Percentiles rank a stretch among this genome's conserved stretches.
Evolutionary conservation across 441 rosid genomes (phyloP).

Genomic region (Erodium trifolium): DNA sequence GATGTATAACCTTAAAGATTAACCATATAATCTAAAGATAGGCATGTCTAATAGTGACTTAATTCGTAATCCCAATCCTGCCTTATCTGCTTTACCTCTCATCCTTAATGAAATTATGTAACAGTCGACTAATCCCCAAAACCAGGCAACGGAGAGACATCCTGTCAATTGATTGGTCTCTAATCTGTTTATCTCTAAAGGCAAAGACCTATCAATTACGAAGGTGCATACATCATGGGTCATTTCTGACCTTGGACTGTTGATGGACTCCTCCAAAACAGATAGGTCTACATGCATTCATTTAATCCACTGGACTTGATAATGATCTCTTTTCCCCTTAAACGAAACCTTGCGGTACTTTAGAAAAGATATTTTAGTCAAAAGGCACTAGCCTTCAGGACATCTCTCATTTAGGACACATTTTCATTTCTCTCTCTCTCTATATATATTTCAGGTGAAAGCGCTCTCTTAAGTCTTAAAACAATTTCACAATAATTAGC

Average conservation of each 20-base stretch:
- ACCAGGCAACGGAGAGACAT: neutral
- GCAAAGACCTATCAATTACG: neutral
- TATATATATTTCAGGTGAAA: slow-evolving; percentile 5
- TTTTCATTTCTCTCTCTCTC: neutral
- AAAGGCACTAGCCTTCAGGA: neutral
- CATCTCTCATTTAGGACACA: neutral
- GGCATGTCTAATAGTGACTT: neutral
- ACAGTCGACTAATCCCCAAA: neutral
- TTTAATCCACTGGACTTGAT: neutral
- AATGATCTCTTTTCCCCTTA: neutral
- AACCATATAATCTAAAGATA: neutral
- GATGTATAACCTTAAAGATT: neutral
- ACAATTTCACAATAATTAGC: neutral
- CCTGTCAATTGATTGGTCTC: neutral
- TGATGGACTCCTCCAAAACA: neutral
- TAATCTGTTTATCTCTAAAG: slow-evolving; percentile 3
- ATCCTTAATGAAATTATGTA: neutral
- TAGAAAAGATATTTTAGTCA: neutral
- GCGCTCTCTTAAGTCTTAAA: neutral
- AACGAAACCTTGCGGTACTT: neutral
- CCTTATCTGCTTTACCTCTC: slow-evolving; percentile 7
- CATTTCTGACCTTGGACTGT: neutral
- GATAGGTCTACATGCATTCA: neutral
- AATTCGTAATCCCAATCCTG: neutral
- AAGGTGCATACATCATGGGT: neutral